Evolutionary conservation across 371 early-diverging fungal species (phyloP).

Genomic region (Apophysomyces trapeziformis): DNA sequence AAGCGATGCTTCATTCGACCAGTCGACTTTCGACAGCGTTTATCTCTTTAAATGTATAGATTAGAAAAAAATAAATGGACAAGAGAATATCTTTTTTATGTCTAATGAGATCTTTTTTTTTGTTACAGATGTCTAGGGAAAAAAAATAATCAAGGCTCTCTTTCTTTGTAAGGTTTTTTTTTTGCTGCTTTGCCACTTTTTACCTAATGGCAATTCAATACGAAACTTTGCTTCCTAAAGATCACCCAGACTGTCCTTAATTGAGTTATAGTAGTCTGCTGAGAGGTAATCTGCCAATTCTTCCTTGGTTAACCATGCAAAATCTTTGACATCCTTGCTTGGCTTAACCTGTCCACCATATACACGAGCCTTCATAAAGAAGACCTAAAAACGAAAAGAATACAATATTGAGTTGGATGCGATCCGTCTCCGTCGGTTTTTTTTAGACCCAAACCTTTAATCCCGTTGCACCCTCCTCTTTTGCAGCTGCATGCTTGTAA

Average conservation of each 20-base stretch:
- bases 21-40: no score
- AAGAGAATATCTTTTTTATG: not conserved
- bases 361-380: slow-evolving; percentile 90
- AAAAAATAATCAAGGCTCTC: slow-evolving; percentile 22
- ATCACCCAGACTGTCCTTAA: slow-evolving; percentile 78
- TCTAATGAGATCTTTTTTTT: not conserved
- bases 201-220: not conserved
- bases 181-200: slow-evolving; percentile 13
- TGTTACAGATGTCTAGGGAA: slow-evolving; percentile 21
- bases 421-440: not conserved
- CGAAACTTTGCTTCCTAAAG: slow-evolving; percentile 36
- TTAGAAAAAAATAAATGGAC: not conserved
- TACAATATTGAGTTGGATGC: no score
- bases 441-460: slow-evolving; percentile 28
- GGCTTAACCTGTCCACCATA: slow-evolving; percentile 77
- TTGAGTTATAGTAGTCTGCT: slow-evolving; percentile 73
- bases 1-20: not conserved
- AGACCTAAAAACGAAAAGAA: slow-evolving; percentile 44
- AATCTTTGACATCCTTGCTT: slow-evolving; percentile 65
- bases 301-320: slow-evolving; percentile 89
- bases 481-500: slow-evolving; percentile 54
- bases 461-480: slow-evolving; percentile 33
- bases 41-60: not conserved
- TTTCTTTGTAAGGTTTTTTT: slow-evolving; percentile 11
- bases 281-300: slow-evolving; percentile 73